Percentiles rank a stretch among this genome's conserved stretches.
phyloP scores from a whole-genome alignment of 768 basidiomycete genomes.

The Termitomyces sp. region DNA sequence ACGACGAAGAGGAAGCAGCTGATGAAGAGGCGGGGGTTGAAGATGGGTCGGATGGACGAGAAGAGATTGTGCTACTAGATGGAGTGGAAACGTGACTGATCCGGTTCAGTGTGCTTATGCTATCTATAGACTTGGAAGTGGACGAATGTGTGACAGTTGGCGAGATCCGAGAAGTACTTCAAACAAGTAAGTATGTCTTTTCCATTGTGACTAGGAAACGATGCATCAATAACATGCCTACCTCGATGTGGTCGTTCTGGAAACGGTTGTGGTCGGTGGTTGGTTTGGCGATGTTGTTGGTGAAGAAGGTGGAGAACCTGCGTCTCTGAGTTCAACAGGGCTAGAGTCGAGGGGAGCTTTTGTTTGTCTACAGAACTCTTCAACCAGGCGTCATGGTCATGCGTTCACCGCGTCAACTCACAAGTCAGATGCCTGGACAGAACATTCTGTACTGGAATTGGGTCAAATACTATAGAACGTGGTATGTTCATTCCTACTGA shows the following conservation, averaged over 20 bases:
- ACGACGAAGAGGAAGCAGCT: no score
- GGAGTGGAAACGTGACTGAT: neutral
- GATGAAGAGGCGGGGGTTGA: neutral
- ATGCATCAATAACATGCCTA: neutral
- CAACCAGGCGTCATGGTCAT: neutral
- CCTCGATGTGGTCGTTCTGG: neutral
- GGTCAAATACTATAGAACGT: neutral
- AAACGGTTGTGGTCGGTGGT: no score
- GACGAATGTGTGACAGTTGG: neutral
- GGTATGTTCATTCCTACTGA: neutral
- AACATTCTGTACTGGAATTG: neutral
- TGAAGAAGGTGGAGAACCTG: no score
- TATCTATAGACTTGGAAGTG: neutral
- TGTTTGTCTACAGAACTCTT: neutral
- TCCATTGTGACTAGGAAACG: neutral
- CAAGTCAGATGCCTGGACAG: neutral
- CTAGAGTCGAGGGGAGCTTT: neutral
- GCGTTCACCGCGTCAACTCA: neutral
- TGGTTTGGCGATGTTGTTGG: neutral
- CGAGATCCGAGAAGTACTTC: neutral
- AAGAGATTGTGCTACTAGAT: neutral
- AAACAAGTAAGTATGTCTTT: neutral
- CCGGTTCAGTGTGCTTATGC: fast-evolving
- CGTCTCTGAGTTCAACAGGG: neutral
- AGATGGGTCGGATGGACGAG: no score